These are phyloP conservation scores for Trypanosoma vivax DNA, from an alignment of 208 protist genomes.

Conservation along the genomic window DNA sequence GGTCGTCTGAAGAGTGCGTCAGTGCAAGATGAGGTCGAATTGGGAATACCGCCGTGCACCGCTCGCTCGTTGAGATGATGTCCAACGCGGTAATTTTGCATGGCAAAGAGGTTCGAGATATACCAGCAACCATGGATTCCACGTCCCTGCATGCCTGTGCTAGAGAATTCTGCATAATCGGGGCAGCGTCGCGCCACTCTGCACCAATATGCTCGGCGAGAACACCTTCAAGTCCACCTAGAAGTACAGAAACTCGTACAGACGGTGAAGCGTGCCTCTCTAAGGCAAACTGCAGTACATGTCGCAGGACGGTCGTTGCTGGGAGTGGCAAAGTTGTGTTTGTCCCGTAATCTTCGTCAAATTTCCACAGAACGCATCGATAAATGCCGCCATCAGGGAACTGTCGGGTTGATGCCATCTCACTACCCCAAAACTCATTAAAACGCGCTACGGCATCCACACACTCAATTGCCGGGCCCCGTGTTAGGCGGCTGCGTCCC, in stretches of 20 bases:
- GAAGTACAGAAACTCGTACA: constrained; percentile 35
- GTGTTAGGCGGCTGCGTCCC: constrained; percentile 66
- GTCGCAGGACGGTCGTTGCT: constrained; percentile 47
- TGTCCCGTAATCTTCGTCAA: constrained; percentile 43
- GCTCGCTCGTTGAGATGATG: constrained; percentile 65
- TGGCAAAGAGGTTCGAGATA: constrained; percentile 55
- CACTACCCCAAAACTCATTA: constrained; percentile 71
- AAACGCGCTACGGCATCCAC: constrained; percentile 59
- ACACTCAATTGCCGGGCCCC: constrained; percentile 68
- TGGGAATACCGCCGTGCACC: constrained; percentile 66
- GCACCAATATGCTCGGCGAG: constrained; percentile 60
- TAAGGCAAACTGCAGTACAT: constrained; percentile 55
- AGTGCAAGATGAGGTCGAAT: constrained; percentile 74
- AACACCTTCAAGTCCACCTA: constrained; percentile 57
- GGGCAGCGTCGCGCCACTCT: constrained; percentile 67
- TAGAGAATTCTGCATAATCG: constrained; percentile 48
- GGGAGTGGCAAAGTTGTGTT: constrained; percentile 48
- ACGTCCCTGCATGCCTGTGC: constrained; percentile 51
- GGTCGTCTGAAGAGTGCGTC: constrained; percentile 55
- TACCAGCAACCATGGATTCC: constrained; percentile 50
- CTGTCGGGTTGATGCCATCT: constrained; percentile 70
- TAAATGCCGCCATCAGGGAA: constrained; percentile 84
- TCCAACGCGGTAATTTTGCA: constrained; percentile 71
- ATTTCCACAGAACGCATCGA: constrained; percentile 74
- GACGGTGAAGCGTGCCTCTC: constrained; percentile 33